A percentile compares a stretch with the other conserved stretches of the same genome.
Conservation (phyloP, 805 yeast species). For the Wickerhamomyces rabaulensis region DNA sequence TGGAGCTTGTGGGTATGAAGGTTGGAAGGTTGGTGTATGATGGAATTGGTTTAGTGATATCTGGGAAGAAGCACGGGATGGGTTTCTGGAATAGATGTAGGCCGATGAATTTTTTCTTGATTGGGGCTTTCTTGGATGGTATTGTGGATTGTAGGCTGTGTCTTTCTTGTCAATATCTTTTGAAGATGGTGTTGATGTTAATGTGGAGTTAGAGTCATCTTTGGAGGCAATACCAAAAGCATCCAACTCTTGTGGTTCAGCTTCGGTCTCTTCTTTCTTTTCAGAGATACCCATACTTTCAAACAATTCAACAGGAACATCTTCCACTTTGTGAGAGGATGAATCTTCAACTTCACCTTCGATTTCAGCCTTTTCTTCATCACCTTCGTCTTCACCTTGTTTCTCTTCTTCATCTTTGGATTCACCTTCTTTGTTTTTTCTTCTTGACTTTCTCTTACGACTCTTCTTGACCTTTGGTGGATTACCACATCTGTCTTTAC, state of each 20-base stretch:
- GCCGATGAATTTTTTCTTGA: background rate
- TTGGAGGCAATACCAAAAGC: conserved; percentile 17
- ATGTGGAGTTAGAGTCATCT: background rate
- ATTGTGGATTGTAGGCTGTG: background rate
- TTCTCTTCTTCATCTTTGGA: conserved; percentile 1
- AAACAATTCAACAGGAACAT: conserved; percentile 18
- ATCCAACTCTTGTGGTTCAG: conserved; percentile 1
- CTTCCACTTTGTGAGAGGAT: conserved; percentile 1
- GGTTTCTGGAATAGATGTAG: background rate
- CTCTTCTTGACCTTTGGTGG: conserved; percentile 47
- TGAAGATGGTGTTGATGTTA: conserved; percentile 3
- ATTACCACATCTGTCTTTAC: conserved; percentile 79
- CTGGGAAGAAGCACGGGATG: conserved; percentile 1
- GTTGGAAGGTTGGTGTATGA: background rate
- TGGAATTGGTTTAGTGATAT: background rate
- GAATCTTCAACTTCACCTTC: background rate
- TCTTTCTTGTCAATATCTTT: background rate
- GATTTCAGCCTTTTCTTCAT: background rate
- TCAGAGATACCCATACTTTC: conserved; percentile 22
- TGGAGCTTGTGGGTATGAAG: background rate
- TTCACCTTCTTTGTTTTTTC: background rate
- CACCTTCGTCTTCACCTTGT: conserved; percentile 13
- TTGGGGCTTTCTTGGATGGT: background rate
- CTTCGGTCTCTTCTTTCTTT: conserved; percentile 3
- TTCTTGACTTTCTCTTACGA: conserved; percentile 26